phyloP scores from a whole-genome alignment of 495 filamentous ascomycete species.

The Aspergillus sclerotioniger region DNA sequence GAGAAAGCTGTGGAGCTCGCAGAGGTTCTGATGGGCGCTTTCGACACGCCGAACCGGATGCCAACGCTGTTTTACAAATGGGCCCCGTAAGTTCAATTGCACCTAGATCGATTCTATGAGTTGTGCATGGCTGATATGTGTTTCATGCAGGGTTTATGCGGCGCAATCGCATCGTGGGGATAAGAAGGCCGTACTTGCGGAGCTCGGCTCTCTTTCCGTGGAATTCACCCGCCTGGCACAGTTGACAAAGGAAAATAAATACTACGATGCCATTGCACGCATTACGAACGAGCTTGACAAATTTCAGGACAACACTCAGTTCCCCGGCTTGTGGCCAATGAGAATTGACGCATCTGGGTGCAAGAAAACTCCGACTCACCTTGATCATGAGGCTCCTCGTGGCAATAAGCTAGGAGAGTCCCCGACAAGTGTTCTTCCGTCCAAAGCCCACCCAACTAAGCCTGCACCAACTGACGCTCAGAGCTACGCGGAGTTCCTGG shows the following conservation, averaged over 20 bases:
- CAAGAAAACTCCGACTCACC: slow-evolving; percentile 27
- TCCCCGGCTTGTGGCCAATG: slow-evolving; percentile 84
- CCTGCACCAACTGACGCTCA: slow-evolving; percentile 26
- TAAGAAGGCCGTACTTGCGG: slow-evolving; percentile 65
- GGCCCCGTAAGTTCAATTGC: slow-evolving; percentile 58
- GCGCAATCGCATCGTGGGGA: slow-evolving; percentile 65
- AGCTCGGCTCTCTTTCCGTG: slow-evolving; percentile 86
- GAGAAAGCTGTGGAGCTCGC: slow-evolving; percentile 87
- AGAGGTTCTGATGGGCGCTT: slow-evolving; percentile 84
- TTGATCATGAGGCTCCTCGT: slow-evolving; percentile 10
- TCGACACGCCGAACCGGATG: slow-evolving; percentile 97
- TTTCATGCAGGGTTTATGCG: slow-evolving; percentile 47
- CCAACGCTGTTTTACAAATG: slow-evolving; percentile 83
- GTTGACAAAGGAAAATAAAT: slow-evolving; percentile 79
- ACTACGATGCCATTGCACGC: slow-evolving; percentile 93
- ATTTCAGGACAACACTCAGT: slow-evolving; percentile 67
- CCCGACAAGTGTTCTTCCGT: neutral
- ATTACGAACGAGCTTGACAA: slow-evolving; percentile 85
- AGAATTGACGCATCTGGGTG: slow-evolving; percentile 77
- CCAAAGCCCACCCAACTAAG: slow-evolving; percentile 16
- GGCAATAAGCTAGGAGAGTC: neutral
- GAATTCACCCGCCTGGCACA: slow-evolving; percentile 95
- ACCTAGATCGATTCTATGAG: neutral
- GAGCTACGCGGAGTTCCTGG: slow-evolving; percentile 26
- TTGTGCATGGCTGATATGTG: slow-evolving; percentile 10